phyloP scores from a whole-genome alignment of 306 rosid genomes.

The Canavalia ensiformis region DNA sequence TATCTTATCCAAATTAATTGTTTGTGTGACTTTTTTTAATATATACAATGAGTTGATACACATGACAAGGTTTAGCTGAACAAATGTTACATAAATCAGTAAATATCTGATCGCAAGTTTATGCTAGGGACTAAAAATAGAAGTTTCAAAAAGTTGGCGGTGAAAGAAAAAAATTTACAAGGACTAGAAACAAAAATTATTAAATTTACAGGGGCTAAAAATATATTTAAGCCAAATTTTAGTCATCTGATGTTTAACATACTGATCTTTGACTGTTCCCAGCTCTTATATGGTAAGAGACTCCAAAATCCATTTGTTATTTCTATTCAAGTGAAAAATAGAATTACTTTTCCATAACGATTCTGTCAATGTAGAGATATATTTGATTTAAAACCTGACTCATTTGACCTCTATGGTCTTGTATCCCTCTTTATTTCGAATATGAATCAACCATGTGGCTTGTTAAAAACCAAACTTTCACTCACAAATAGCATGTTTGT shows the following conservation, averaged over 20 bases:
- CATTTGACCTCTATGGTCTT: slow-evolving; percentile 5
- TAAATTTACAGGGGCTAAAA: too few relatives aligned
- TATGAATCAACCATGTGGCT: neutral
- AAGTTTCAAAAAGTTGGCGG: too few relatives aligned
- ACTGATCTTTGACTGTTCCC: neutral
- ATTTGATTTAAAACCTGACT: neutral
- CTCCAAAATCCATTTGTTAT: neutral
- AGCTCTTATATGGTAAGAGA: neutral
- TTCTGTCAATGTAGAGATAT: slow-evolving; percentile 19
- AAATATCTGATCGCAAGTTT: too few relatives aligned
- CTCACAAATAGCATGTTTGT: neutral
- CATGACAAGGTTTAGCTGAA: too few relatives aligned
- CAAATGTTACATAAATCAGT: too few relatives aligned
- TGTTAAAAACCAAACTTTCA: neutral
- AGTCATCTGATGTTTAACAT: neutral
- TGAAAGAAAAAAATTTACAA: too few relatives aligned
- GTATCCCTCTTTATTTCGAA: neutral
- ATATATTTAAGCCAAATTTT: neutral
- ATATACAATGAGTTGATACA: too few relatives aligned
- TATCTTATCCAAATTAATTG: too few relatives aligned
- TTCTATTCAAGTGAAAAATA: neutral
- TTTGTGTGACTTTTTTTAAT: too few relatives aligned
- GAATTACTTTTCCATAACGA: neutral
- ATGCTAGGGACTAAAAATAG: too few relatives aligned
- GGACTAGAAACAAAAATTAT: too few relatives aligned